Base-by-base conservation (phyloP, 1,284 basidiomycete genomes). In the Moesziomyces antarcticus region DNA sequence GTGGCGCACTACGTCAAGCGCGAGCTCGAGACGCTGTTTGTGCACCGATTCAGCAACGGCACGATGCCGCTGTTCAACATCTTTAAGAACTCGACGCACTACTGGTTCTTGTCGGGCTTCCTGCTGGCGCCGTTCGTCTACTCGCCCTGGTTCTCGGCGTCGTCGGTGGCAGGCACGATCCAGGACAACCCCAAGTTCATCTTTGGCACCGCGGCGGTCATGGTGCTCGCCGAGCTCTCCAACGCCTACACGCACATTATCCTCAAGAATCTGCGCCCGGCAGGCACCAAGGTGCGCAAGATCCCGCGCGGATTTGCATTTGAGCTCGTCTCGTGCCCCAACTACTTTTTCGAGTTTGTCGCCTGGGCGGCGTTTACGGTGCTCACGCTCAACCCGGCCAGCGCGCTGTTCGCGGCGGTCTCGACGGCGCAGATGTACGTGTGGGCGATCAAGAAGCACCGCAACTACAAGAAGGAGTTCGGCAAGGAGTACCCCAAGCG, bases 371-470 rank as follows among this genome's bases (percentile, higher is more conserved):
- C 89, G 22, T 87, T 97, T 56, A 89, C 89, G 25, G 87, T 88
- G 40, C 90, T 99, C 89, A 95, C 94, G 10, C 61, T 79, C 9
- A 79, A 79, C 16, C 78, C 73, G n/a, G 71, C 78, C 91, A 92
- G 91, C 24, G 89, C 88, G 75, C 78, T 92, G 27, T 99, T 97
- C 85, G 85, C 90, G 47, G 86, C 87, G 20, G 89, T 93, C 51
- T 88, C 89, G 3, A 87, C 88, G 0, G 89, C 79, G 42, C 91
- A 91, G 78, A 98, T 98, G 94, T 86, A 87, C 24, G 78, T 89
- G 13, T 99, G 96, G 97, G 94, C 96, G 13, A 81, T 89, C 47
- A 94, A 95, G 87, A 99, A 97, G 87, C 94, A 97, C 83, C 87
- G 86, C 66, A 88, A 88, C 65, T 99, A 99, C 87, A 93, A 91